Evolutionary conservation across 441 rosid species (phyloP), one percentile per base, ranked within the genome.

Genomic region (Rhodomyrtus psidioides): DNA sequence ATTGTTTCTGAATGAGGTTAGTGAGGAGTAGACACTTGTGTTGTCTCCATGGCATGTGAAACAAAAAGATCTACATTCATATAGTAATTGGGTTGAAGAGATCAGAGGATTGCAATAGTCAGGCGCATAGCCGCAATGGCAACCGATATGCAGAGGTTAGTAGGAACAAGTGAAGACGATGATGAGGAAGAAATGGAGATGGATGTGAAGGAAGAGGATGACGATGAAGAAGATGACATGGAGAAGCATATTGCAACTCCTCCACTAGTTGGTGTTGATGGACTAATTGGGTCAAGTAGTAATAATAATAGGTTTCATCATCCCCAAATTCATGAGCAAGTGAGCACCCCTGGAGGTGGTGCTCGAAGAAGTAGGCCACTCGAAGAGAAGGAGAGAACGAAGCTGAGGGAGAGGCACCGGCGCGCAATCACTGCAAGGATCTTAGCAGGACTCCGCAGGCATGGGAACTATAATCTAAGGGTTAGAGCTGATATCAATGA

Each of bases 401-500:
- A 98, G 93, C 89, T 98, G 81, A 95, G 99, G 86, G 99, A 98
- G 95, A 93, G 99, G 56, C 97, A 98, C 87, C 91, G 99, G 81
- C 94, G 99, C 86, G 99, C 99, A 58, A 96, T 98, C 60, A 98
- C 99, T 84, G 99, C 99, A 54, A 96, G 98, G 93, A 98, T 98
- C 85, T 88, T 98, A 90, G 98, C 98, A n/a, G 99, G 99, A 84
- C 91, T 96, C 81, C 92, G 99, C 85, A 95, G 97, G 91, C 99
- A 96, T 89, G 99, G 99, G 79, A 96, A 98, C 88, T 98, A 98
- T 93, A 98, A 98, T 91, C 96, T 98, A 28, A 94, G 99, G 90
- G 99, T 98, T 75, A 95, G 99, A 91, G 99, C 99, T 86, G 99
- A 98, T 92, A 98, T 96, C 46, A 98, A 98, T 85, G 99, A 98